A percentile compares a stretch with the other conserved stretches of the same genome.
These are phyloP conservation scores for Byssochlamys sp. DNA, from an alignment of 2,329 filamentous ascomycete genomes.

Conservation along the genomic window DNA sequence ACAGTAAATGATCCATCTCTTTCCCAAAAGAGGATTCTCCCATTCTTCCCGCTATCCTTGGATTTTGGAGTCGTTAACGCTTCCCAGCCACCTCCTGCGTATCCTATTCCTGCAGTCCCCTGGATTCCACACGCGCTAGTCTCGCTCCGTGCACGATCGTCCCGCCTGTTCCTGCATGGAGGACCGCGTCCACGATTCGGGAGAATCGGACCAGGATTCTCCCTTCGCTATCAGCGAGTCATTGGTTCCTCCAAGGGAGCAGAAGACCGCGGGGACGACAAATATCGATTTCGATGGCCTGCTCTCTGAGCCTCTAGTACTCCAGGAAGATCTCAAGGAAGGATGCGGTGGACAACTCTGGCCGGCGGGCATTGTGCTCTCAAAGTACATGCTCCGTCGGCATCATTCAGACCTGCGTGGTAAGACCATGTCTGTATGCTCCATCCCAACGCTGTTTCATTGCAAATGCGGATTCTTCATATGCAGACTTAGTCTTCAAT, in stretches of 20 bases:
- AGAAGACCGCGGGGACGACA: slow-evolving; percentile 45
- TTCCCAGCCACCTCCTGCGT: background rate
- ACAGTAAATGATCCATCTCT: background rate
- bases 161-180: background rate
- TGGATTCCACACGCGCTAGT: background rate
- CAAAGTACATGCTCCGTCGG: slow-evolving; percentile 73
- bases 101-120: background rate
- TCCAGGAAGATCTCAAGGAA: slow-evolving; percentile 75
- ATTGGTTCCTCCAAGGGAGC: slow-evolving; percentile 45
- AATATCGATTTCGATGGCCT: slow-evolving; percentile 61
- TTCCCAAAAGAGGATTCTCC: background rate
- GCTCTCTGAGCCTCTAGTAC: slow-evolving; percentile 57
- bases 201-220: slow-evolving; percentile 18
- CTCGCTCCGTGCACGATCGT: background rate
- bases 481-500: background rate
- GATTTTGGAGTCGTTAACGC: background rate
- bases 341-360: slow-evolving; percentile 91
- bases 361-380: slow-evolving; percentile 83
- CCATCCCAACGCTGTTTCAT: background rate
- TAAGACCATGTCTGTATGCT: slow-evolving; percentile 60
- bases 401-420: slow-evolving; percentile 54
- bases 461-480: too few relatives aligned
- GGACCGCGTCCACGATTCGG: slow-evolving; percentile 7
- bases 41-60: background rate
- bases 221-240: slow-evolving; percentile 43